Base-by-base conservation (phyloP, 257 asterid genomes). In the Euphrasia confusa region DNA sequence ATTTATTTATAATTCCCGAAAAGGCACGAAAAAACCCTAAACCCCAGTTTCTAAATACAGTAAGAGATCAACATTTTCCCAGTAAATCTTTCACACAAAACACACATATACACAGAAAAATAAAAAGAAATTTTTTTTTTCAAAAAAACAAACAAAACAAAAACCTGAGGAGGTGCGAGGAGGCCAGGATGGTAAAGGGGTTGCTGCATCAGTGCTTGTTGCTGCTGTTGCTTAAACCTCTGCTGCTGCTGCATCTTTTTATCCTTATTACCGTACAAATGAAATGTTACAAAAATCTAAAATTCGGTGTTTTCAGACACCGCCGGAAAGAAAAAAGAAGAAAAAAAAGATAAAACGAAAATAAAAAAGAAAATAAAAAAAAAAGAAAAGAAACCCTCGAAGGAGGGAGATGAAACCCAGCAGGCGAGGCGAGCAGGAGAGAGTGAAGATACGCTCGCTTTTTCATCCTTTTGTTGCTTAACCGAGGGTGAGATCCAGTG, bases 171-270 rank as follows among this genome's bases (percentile, higher is more conserved):
- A 30, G 33, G 33, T 30, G 33, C 33, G 4, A 30, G 33, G 4
- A 7, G 70, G 83, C 97, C 94, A 57, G 93, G 93, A 61, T 86
- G 93, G 68, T 86, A 89, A 27, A 89, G 85, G 15, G 96, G 80
- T 60, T 86, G 93, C 73, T 88, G 96, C 95, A 86, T 84, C 79
- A 89, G 47, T 27, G 87, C 90, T 66, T 77, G 87, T 63, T 84
- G 94, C 57, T 81, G 88, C 57, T 81, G 88, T 74, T 84, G 93
- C 79, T 80, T 83, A 81, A 80, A 50, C 81, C 88, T 78, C 73
- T 75, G 90, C 59, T 79, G 85, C 67, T 84, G 89, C 82, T 74
- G 63, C 85, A 63, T 74, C 59, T 68, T 33, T 49, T 54, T 24
- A 37, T n/a, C 26, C 15, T 54, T 54, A 7, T 58, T 50, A 58